A percentile compares a stretch with the other conserved stretches of the same genome.
Evolutionary conservation across 169 alveolate species (phyloP).

Genomic region (Plasmodium gaboni): DNA sequence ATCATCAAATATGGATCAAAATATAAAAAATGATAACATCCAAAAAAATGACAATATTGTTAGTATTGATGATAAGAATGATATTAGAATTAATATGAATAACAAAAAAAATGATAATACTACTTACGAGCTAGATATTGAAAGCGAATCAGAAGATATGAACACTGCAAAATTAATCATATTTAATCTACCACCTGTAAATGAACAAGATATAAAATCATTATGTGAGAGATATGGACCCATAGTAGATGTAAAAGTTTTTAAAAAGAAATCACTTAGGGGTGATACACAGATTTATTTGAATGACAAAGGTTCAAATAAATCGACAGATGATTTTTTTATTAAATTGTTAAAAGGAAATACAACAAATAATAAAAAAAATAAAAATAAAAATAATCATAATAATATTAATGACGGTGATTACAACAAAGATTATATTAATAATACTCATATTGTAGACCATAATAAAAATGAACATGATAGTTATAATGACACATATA

Average conservation of each 20-base stretch:
- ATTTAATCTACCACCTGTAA: constrained; percentile 68
- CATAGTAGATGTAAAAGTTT: constrained; percentile 77
- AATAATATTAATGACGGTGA: constrained; percentile 38
- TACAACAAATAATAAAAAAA: constrained; percentile 19
- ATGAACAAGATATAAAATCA: constrained; percentile 62
- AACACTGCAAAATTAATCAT: constrained; percentile 75
- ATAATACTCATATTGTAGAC: background rate
- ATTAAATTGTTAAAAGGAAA: constrained; percentile 59
- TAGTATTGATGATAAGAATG: constrained; percentile 5
- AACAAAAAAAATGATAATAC: background rate
- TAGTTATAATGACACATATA: background rate
- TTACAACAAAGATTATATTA: constrained; percentile 26
- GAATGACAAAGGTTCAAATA: constrained; percentile 26
- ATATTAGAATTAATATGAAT: background rate
- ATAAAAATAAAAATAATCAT: background rate
- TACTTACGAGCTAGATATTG: background rate
- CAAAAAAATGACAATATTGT: background rate
- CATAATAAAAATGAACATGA: background rate
- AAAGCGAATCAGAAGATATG: constrained; percentile 29
- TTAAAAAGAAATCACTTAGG: constrained; percentile 33
- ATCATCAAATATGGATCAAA: background rate
- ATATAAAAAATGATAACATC: background rate
- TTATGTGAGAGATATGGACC: constrained; percentile 75
- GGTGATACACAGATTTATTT: constrained; percentile 44
- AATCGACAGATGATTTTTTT: constrained; percentile 53